A percentile compares a stretch with the other conserved stretches of the same genome.
Evolutionary conservation across 23 red algal genomes (phyloP).

Genomic region (Gracilaria gracilis): DNA sequence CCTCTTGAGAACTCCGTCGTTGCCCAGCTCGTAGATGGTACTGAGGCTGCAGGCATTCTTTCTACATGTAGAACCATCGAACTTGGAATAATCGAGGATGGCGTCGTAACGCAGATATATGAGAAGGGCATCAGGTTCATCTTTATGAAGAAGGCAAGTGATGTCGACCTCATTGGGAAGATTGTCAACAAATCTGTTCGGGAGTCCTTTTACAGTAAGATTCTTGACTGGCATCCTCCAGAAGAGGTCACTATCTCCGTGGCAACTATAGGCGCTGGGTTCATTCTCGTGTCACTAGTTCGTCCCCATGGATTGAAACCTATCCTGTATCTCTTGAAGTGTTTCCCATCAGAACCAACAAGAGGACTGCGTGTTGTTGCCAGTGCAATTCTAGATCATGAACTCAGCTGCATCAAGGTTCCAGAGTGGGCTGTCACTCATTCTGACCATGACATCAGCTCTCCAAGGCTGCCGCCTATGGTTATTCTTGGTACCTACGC

Average conservation of each 20-base stretch:
- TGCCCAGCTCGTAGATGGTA: slow-evolving; percentile 58
- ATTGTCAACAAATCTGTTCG: slow-evolving; percentile 15
- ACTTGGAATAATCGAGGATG: slow-evolving; percentile 48
- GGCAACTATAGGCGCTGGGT: slow-evolving; percentile 63
- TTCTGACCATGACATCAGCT: slow-evolving; percentile 10
- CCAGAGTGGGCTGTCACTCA: slow-evolving; percentile 48
- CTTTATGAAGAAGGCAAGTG: slow-evolving; percentile 14
- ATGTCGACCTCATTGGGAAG: slow-evolving; percentile 45
- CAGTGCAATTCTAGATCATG: slow-evolving; percentile 48
- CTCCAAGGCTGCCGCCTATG: slow-evolving; percentile 44
- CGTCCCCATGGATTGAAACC: slow-evolving; percentile 14
- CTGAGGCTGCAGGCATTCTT: slow-evolving; percentile 46
- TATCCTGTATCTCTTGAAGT: slow-evolving; percentile 42
- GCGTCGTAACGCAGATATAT: slow-evolving; percentile 64
- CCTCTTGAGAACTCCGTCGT: slow-evolving; percentile 23
- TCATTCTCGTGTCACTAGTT: slow-evolving; percentile 57
- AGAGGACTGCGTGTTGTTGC: slow-evolving; percentile 37
- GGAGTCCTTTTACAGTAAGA: slow-evolving; percentile 24
- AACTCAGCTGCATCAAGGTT: slow-evolving; percentile 64
- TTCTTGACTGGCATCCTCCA: slow-evolving; percentile 70
- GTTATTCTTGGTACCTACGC: slow-evolving; percentile 58
- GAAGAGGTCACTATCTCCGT: slow-evolving; percentile 48
- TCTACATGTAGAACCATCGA: slow-evolving; percentile 40
- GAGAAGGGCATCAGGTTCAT: slow-evolving; percentile 60
- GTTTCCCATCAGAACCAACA: slow-evolving; percentile 19